Conservation (phyloP, 1,284 basidiomycete genomes). For the Cystobasidium slooffiae region DNA sequence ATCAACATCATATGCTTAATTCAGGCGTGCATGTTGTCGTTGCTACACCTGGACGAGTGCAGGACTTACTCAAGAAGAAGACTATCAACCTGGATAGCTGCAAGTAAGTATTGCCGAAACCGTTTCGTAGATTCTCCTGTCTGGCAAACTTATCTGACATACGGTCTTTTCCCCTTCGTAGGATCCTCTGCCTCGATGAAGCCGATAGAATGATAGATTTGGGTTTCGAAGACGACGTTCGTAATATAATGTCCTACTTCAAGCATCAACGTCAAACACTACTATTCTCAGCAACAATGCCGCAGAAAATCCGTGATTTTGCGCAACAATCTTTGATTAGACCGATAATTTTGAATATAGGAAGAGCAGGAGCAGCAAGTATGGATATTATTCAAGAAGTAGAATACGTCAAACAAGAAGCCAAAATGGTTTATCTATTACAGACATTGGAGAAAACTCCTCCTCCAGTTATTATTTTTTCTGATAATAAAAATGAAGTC, state of each 20-base stretch:
- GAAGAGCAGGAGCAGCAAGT: constrained; percentile 95
- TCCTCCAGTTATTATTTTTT: constrained; percentile 96
- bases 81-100: constrained; percentile 87
- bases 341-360: constrained; percentile 94
- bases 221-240: constrained; percentile 97
- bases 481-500: constrained; percentile 99
- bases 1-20: constrained; percentile 85
- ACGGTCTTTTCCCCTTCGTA: constrained; percentile 47
- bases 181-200: constrained; percentile 95
- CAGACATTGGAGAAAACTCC: constrained; percentile 98
- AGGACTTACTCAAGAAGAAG: constrained; percentile 77
- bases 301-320: constrained; percentile 97
- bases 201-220: constrained; percentile 99
- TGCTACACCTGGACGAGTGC: constrained; percentile 65
- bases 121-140: neutral
- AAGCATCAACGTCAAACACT: constrained; percentile 97
- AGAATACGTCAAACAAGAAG: constrained; percentile 98
- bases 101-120: constrained; percentile 61
- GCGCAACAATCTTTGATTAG: constrained; percentile 91
- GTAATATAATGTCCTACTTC: constrained; percentile 98
- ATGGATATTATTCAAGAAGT: constrained; percentile 96
- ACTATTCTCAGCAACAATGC: constrained; percentile 98
- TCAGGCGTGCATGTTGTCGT: constrained; percentile 95
- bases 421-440: constrained; percentile 97
- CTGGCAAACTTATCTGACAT: constrained; percentile 1